Evolutionary conservation across 306 rosid genomes (phyloP).

Genomic region (Sicyos baderoa): DNA sequence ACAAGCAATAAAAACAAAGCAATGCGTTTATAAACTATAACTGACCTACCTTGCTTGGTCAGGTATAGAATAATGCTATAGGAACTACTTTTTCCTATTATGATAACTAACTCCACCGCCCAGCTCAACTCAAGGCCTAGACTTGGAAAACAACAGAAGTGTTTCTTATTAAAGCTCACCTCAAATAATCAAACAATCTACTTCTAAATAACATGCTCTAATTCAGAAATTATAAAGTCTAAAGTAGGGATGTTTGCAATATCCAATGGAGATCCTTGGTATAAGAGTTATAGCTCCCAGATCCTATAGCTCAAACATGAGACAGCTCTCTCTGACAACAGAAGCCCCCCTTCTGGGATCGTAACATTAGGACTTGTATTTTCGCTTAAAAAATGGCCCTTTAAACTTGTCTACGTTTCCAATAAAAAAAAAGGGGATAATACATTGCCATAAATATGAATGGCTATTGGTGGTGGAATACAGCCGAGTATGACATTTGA

Average conservation of each 20-base stretch:
- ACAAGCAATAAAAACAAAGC: not conserved
- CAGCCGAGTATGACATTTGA: not conserved
- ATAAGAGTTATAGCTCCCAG: no score
- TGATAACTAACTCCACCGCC: no score
- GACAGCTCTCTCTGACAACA: no score
- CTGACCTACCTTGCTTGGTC: not conserved
- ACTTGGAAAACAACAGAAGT: not conserved
- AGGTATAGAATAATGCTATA: not conserved
- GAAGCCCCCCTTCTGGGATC: no score
- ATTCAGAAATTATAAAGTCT: not conserved
- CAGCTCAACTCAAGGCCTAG: not conserved
- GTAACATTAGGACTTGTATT: no score
- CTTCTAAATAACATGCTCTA: not conserved
- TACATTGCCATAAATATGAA: not conserved
- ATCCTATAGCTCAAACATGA: no score
- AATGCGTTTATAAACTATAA: not conserved
- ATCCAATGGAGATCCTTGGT: no score
- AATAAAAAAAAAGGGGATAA: no score
- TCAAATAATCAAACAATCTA: not conserved
- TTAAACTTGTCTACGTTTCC: no score
- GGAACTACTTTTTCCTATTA: not conserved
- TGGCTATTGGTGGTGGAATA: conserved; percentile 6
- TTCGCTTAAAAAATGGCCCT: no score
- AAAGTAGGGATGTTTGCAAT: not conserved
- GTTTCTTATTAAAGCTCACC: not conserved